Conservation (phyloP, 75 land plant species). For the Picea glauca region DNA sequence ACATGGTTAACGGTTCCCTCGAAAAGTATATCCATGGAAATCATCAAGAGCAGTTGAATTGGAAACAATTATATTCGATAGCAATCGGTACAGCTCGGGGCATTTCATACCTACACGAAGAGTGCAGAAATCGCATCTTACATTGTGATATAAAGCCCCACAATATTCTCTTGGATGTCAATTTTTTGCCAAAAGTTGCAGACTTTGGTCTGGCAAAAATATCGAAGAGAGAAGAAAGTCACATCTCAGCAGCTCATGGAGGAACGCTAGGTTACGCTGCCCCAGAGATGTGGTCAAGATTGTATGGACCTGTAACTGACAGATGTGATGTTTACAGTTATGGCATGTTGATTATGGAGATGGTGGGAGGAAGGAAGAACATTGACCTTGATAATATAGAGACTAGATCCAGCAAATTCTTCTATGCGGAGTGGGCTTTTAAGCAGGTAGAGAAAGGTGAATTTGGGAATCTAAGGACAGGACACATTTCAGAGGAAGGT, state of each 20-base stretch:
- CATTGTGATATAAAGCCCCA: conserved; percentile 7
- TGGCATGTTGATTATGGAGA: no score
- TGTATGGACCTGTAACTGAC: no score
- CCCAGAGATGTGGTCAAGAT: no score
- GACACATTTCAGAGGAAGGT: not conserved
- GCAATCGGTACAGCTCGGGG: not conserved
- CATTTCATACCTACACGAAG: not conserved
- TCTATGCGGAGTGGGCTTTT: not conserved
- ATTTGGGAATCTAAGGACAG: not conserved
- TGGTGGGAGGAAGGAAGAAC: no score
- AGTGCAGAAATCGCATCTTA: not conserved
- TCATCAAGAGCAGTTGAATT: not conserved
- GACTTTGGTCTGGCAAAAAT: conserved; percentile 9
- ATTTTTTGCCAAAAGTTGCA: conserved; percentile 1
- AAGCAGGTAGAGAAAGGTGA: not conserved
- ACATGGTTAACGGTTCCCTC: conserved; percentile 40
- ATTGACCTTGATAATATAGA: no score
- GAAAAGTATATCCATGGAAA: conserved; percentile 21
- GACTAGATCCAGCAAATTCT: no score
- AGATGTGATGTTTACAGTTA: no score
- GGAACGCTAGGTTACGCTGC: no score
- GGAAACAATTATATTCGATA: not conserved
- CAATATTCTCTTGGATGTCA: conserved; percentile 4
- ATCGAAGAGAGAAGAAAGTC: not conserved
- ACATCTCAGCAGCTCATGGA: not conserved